Percentiles rank a stretch among this genome's conserved stretches.
These are phyloP conservation scores for Vaccinium corymbosum DNA, from an alignment of 148 eudicot genomes.

Conservation along the genomic window DNA sequence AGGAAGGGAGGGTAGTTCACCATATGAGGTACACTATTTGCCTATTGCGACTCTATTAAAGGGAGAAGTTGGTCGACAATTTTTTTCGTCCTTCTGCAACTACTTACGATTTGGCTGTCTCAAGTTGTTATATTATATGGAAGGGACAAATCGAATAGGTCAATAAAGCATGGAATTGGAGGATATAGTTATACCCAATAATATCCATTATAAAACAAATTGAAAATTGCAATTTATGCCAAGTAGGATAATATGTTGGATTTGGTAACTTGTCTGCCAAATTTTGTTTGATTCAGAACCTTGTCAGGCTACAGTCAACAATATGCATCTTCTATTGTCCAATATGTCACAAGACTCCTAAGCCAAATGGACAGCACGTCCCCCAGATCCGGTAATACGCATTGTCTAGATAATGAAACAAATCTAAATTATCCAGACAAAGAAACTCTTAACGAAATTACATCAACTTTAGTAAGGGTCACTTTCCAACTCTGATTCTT, in stretches of 20 bases:
- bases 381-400: not conserved
- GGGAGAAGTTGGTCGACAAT: not conserved
- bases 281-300: not conserved
- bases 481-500: not conserved
- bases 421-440: not conserved
- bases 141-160: not conserved
- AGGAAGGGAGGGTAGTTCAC: not conserved
- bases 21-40: not conserved
- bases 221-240: not conserved
- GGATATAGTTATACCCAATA: not conserved
- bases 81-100: not conserved
- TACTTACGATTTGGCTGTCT: not conserved
- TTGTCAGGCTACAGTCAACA: not conserved
- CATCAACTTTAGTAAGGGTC: not conserved
- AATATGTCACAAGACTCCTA: not conserved
- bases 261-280: constrained; percentile 3
- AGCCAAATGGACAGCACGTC: too few species aligned
- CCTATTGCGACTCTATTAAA: not conserved
- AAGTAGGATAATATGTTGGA: not conserved
- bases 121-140: not conserved
- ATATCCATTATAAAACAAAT: not conserved
- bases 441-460: not conserved
- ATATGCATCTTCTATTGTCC: not conserved
- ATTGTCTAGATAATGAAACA: not conserved
- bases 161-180: not conserved